Evolutionary conservation across 202 grass and related monocot species (phyloP).

Genomic region (Panicum virgatum): DNA sequence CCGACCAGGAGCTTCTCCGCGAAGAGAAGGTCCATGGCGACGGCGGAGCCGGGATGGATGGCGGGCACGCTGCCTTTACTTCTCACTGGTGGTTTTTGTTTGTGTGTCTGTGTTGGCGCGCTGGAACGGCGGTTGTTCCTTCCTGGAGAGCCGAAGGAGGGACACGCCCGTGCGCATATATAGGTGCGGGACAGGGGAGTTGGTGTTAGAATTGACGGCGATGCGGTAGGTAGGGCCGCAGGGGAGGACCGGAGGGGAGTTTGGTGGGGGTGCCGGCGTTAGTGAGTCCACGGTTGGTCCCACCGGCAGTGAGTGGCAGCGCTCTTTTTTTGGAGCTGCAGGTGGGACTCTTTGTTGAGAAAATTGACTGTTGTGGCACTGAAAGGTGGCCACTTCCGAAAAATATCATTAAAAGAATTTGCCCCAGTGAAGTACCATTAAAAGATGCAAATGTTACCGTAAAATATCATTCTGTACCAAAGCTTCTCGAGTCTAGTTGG

Average conservation of each 20-base stretch:
- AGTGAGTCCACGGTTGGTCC: neutral
- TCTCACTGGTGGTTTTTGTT: neutral
- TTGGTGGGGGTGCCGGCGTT: slow-evolving; percentile 15
- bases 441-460: too few relatives aligned
- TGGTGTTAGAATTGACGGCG: slow-evolving; percentile 15
- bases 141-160: neutral
- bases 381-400: too few relatives aligned
- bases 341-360: too few relatives aligned
- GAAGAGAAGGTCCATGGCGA: slow-evolving; percentile 66
- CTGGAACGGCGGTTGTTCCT: slow-evolving; percentile 1
- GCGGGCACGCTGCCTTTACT: neutral
- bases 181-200: neutral
- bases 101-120: neutral
- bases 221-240: slow-evolving; percentile 5
- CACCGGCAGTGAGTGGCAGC: neutral
- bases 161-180: neutral
- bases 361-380: too few relatives aligned
- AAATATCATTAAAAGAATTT: too few relatives aligned
- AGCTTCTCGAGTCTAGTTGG: too few relatives aligned
- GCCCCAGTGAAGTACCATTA: too few relatives aligned
- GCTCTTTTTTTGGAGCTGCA: neutral
- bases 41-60: neutral
- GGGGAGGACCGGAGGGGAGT: neutral
- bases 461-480: too few relatives aligned
- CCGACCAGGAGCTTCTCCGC: slow-evolving; percentile 68